Evolutionary conservation across 2,329 filamentous ascomycete genomes (phyloP).

Genomic region (Botrytis galanthina): DNA sequence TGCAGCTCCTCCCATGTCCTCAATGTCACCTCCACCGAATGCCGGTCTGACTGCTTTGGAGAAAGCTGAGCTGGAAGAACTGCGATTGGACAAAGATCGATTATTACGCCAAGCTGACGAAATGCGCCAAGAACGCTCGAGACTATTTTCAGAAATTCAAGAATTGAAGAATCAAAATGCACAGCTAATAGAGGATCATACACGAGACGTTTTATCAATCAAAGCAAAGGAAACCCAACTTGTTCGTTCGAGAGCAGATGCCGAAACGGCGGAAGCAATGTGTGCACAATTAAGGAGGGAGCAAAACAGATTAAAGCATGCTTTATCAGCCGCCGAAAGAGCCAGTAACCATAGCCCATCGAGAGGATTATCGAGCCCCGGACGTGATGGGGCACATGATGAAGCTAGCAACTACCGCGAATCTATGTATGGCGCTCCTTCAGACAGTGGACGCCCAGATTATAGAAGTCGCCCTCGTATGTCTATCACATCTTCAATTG

Average conservation of each 20-base stretch:
- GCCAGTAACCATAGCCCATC: conserved; percentile 40
- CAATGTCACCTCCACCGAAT: conserved; percentile 56
- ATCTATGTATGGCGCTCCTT: conserved; percentile 35
- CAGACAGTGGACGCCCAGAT: conserved; percentile 29
- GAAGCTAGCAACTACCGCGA: conserved; percentile 62
- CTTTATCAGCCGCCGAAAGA: conserved; percentile 63
- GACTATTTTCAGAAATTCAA: conserved; percentile 80
- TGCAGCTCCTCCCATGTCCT: conserved; percentile 48
- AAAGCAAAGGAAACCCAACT: conserved; percentile 98
- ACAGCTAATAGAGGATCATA: conserved; percentile 94
- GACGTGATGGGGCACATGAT: conserved; percentile 52
- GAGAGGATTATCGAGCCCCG: conserved; percentile 38
- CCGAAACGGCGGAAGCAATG: conserved; percentile 81
- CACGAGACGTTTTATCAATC: conserved; percentile 89
- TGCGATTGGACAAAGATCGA: conserved; percentile 79
- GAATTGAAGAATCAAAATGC: conserved; percentile 97
- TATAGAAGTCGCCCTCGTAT: conserved; percentile 39
- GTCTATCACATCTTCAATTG: conserved; percentile 63
- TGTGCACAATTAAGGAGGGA: conserved; percentile 83
- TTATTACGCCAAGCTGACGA: conserved; percentile 75
- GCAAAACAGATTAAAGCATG: conserved; percentile 89
- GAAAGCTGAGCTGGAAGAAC: conserved; percentile 85
- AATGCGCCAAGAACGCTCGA: conserved; percentile 75
- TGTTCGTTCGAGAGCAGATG: conserved; percentile 85
- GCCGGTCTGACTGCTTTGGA: conserved; percentile 76